Evolutionary conservation across 1,139 yeast genomes (phyloP).

Genomic region (Pichia sp.): DNA sequence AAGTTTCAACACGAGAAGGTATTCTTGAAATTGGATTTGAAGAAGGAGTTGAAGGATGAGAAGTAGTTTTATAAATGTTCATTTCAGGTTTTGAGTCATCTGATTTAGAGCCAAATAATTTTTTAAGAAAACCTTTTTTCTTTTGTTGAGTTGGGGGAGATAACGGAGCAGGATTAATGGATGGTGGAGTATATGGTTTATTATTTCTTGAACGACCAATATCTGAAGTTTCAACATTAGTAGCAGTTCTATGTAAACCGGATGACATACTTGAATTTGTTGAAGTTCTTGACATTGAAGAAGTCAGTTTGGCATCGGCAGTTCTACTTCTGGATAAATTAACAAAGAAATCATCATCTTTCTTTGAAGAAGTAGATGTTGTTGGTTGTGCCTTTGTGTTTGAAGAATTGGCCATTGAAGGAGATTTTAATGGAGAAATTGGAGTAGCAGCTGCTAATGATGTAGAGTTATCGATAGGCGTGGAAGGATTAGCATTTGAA

Average conservation of each 20-base stretch:
- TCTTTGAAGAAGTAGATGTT: slow-evolving; percentile 19
- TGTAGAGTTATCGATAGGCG: too few relatives aligned
- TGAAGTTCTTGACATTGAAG: slow-evolving; percentile 12
- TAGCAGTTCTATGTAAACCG: slow-evolving; percentile 23
- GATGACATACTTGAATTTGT: slow-evolving; percentile 2
- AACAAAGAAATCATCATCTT: slow-evolving; percentile 9
- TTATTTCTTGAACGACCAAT: slow-evolving; percentile 10
- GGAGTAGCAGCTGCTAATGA: not conserved
- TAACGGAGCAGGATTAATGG: slow-evolving; percentile 1
- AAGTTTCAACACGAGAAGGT: not conserved
- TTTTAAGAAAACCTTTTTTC: slow-evolving; percentile 28
- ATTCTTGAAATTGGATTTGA: not conserved
- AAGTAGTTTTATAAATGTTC: slow-evolving; percentile 5
- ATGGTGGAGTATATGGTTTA: slow-evolving; percentile 1
- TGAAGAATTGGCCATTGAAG: slow-evolving; percentile 16
- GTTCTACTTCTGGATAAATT: slow-evolving; percentile 22
- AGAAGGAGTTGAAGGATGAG: not conserved
- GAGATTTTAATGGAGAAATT: slow-evolving; percentile 15
- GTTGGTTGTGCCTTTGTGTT: slow-evolving; percentile 25
- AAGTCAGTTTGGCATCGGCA: slow-evolving; percentile 21
- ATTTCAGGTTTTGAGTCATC: slow-evolving; percentile 13
- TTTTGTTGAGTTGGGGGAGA: slow-evolving; percentile 14
- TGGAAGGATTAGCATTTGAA: not conserved
- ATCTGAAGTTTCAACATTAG: slow-evolving; percentile 23
- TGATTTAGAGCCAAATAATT: slow-evolving; percentile 33